Conservation (phyloP, 495 filamentous ascomycete genomes). For the Trichoderma virens region DNA sequence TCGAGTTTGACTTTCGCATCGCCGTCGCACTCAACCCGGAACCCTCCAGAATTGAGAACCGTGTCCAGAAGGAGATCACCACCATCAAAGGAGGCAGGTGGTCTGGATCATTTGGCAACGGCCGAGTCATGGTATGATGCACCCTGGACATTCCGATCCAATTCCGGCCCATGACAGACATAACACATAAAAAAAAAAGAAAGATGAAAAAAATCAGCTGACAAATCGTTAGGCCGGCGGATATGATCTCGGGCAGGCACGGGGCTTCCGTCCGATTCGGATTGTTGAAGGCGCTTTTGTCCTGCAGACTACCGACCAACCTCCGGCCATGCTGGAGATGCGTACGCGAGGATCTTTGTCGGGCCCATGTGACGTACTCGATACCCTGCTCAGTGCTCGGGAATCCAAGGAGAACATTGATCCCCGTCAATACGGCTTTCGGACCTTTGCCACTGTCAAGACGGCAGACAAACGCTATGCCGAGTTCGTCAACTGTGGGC, state of each 20-base stretch:
- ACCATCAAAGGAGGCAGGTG: slow-evolving; percentile 51
- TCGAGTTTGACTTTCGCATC: slow-evolving; percentile 57
- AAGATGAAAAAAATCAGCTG: slow-evolving; percentile 10
- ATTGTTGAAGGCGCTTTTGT: slow-evolving; percentile 11
- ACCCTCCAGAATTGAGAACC: slow-evolving; percentile 39
- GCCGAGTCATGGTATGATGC: slow-evolving; percentile 47
- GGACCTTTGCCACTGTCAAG: slow-evolving; percentile 52
- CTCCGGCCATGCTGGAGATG: slow-evolving; percentile 36
- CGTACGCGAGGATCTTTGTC: slow-evolving; percentile 51
- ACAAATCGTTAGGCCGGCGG: slow-evolving; percentile 8
- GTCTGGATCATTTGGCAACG: slow-evolving; percentile 54
- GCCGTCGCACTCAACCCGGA: slow-evolving; percentile 53
- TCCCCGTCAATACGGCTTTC: slow-evolving; percentile 49
- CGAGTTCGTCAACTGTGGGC: slow-evolving; percentile 49
- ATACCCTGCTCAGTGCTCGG: slow-evolving; percentile 46
- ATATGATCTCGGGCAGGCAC: slow-evolving; percentile 12
- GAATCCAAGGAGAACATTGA: slow-evolving; percentile 43
- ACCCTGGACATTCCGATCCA: neutral
- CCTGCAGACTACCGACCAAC: slow-evolving; percentile 11
- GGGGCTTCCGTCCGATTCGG: slow-evolving; percentile 8
- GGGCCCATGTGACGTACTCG: slow-evolving; percentile 49
- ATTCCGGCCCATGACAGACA: neutral
- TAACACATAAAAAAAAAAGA: neutral
- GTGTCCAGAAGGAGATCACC: slow-evolving; percentile 51
- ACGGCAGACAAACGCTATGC: slow-evolving; percentile 54